These are phyloP conservation scores for Trypanosoma scelopori DNA, from an alignment of 208 protist genomes.

Conservation along the genomic window DNA sequence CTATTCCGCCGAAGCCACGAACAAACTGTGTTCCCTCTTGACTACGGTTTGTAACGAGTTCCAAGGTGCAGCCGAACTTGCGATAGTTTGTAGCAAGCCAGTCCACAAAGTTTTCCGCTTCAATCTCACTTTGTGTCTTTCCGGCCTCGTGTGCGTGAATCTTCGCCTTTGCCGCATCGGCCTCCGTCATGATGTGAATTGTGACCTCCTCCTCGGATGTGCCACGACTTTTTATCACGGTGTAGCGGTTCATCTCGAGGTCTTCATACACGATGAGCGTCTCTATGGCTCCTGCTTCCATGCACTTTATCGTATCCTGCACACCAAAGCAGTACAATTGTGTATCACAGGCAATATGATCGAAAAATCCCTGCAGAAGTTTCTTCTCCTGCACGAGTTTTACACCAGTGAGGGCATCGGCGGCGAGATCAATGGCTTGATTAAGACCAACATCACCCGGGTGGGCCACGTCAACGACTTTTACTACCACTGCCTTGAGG, in stretches of 20 bases:
- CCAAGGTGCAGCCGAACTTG: conserved; percentile 96
- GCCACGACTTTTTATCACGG: conserved; percentile 82
- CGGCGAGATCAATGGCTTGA: conserved; percentile 99
- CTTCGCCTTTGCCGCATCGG: conserved; percentile 73
- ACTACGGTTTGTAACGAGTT: conserved; percentile 93
- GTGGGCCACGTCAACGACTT: conserved; percentile 99
- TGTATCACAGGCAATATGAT: conserved; percentile 98
- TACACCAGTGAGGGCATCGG: conserved; percentile 96
- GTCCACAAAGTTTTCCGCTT: conserved; percentile 95
- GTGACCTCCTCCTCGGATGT: conserved; percentile 67
- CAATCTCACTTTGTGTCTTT: conserved; percentile 90
- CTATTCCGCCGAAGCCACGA: conserved; percentile 98
- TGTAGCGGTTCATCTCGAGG: conserved; percentile 91
- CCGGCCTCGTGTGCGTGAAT: conserved; percentile 82
- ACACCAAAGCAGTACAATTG: conserved; percentile 99
- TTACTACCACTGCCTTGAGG: conserved; percentile 97
- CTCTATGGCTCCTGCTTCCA: conserved; percentile 98
- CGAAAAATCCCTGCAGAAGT: conserved; percentile 98
- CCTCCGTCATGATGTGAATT: conserved; percentile 69
- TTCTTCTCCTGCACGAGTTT: conserved; percentile 99
- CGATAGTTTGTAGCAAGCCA: conserved; percentile 99
- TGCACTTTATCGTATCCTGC: conserved; percentile 94
- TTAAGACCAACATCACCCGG: conserved; percentile 99
- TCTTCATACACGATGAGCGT: conserved; percentile 99
- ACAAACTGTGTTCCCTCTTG: conserved; percentile 98